These are phyloP conservation scores for Lactifluus volemus DNA, from an alignment of 768 basidiomycete species.

Conservation along the genomic window DNA sequence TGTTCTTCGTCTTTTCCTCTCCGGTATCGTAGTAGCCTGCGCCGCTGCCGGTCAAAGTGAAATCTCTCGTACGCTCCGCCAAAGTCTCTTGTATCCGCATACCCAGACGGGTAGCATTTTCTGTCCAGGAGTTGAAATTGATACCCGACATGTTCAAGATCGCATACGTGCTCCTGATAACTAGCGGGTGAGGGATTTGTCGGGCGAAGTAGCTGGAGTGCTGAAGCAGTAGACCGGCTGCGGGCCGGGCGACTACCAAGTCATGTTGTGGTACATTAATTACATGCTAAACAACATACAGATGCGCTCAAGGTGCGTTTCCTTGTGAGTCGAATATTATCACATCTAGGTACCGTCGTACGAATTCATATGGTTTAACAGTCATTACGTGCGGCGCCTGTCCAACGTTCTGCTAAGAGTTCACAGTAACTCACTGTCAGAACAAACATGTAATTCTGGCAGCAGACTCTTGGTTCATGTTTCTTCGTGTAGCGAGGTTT, in stretches of 20 bases:
- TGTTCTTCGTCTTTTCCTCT: slow-evolving; percentile 78
- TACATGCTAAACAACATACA: neutral
- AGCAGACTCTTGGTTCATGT: too few species aligned
- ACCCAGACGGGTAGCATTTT: slow-evolving; percentile 78
- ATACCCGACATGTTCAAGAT: slow-evolving; percentile 22
- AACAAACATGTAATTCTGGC: neutral
- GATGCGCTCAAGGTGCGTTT: neutral
- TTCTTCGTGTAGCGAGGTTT: too few species aligned
- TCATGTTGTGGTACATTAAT: too few species aligned
- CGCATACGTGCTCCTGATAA: neutral
- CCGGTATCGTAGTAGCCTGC: slow-evolving; percentile 56
- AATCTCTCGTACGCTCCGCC: slow-evolving; percentile 71
- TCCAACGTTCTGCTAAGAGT: neutral
- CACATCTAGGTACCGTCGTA: neutral
- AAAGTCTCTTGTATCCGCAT: slow-evolving; percentile 78
- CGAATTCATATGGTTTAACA: neutral
- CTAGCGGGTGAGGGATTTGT: neutral
- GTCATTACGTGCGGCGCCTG: neutral
- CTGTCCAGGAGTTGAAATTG: slow-evolving; percentile 42
- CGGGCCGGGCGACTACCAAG: neutral
- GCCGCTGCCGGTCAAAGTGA: slow-evolving; percentile 47
- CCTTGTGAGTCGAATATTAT: neutral
- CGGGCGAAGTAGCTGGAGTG: neutral
- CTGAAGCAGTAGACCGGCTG: neutral
- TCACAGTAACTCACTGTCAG: neutral